Evolutionary conservation across 2,329 filamentous ascomycete species (phyloP), one percentile per base, ranked within the genome.

Genomic region (Ophiostoma quercus): DNA sequence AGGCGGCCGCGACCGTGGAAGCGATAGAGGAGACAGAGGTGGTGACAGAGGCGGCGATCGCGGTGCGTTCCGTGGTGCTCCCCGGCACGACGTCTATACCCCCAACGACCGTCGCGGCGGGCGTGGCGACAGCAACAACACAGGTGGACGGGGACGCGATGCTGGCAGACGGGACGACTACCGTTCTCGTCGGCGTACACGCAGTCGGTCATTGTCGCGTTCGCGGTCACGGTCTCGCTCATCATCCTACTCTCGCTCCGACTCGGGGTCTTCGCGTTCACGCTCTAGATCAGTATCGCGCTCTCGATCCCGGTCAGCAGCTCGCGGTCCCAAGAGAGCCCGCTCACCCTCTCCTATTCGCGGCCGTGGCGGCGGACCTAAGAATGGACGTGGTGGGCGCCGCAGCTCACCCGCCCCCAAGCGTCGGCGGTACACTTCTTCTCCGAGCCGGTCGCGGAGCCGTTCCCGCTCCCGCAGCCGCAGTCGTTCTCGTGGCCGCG

Each of bases 81-180:
- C 73, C 25, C 73, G 72, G 5, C 79, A 84, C 66, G 85, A 88
- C 72, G 82, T 82, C 71, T 85, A 88, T 71, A 80, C 85, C 47
- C 85, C 85, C 1, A 79, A 82, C 72, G 81, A 80, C n/a, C 79
- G 79, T 67, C 81, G 81, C 65, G 77, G 74, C 16, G 76, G 79
- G 19, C 54, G 68, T 25, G 68, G 80, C 71, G 78, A 79, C 69
- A 62, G 51, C n/a, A 57, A 22, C 47, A 80, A 29, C 81, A 81
- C 60, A 79, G 80, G 41, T 68, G 63, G 34, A n/a, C 19, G 63
- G 3, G 65, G 65, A 29, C 65, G 65, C n/a, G 65, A 66, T 43
- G 65, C 65, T 8, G 37, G 11, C 39, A 41, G 65, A 29, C 65
- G 65, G 8, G 65, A 66, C 39, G 65, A 66, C 22, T 66, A 66